Conservation (phyloP, 2,329 filamentous ascomycete species). For the Alternaria infectoria region DNA sequence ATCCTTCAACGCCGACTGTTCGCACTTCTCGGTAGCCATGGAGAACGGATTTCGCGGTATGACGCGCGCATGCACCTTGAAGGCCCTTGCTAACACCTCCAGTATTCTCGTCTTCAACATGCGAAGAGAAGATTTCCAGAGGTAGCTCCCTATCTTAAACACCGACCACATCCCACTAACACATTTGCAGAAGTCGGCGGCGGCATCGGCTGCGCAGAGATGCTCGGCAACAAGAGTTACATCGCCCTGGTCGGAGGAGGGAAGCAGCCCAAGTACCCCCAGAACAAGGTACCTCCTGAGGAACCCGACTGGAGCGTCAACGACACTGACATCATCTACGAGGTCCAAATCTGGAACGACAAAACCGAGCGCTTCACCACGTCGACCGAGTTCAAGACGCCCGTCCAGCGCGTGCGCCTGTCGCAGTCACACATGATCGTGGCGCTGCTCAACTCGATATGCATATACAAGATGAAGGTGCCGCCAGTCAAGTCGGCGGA, state of each 20-base stretch:
- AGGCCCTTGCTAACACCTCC: constrained; percentile 15
- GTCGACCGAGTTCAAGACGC: constrained; percentile 78
- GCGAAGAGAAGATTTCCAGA: constrained; percentile 39
- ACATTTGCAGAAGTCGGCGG: constrained; percentile 54
- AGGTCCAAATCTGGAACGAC: constrained; percentile 92
- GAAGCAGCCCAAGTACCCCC: constrained; percentile 80
- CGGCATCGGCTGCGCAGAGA: constrained; percentile 80
- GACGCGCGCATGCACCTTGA: constrained; percentile 33
- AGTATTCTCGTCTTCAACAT: constrained; percentile 43
- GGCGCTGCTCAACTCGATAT: constrained; percentile 79
- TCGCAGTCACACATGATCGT: constrained; percentile 79
- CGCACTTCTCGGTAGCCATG: constrained; percentile 84
- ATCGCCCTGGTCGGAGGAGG: constrained; percentile 90
- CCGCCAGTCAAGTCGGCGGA: constrained; percentile 72
- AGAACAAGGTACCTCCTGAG: constrained; percentile 71
- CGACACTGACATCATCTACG: constrained; percentile 34
- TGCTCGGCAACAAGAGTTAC: constrained; percentile 87
- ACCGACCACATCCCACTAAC: constrained; percentile 18
- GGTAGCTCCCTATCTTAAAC: constrained; percentile 19
- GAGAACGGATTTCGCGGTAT: constrained; percentile 85
- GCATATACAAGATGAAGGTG: constrained; percentile 79
- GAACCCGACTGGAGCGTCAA: constrained; percentile 34
- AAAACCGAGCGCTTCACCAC: constrained; percentile 76
- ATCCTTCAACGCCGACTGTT: constrained; percentile 84
- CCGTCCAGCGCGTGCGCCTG: constrained; percentile 80